Evolutionary conservation across 2,329 filamentous ascomycete species (phyloP), one percentile per base, ranked within the genome.

Genomic region (Fusarium fracticaudum): DNA sequence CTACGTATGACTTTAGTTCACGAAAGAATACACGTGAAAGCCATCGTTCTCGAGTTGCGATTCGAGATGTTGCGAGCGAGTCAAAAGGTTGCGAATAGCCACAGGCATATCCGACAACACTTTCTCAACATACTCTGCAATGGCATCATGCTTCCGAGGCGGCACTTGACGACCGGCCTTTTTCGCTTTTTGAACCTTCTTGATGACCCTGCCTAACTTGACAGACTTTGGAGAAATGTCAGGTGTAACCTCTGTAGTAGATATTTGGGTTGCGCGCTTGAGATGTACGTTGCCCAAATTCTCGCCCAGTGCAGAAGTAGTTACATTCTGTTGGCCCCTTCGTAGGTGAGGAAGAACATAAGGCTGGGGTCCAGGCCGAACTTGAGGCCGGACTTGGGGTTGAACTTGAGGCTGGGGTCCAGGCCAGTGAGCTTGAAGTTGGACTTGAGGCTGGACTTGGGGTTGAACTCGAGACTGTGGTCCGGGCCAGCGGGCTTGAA

Each of bases 71-170:
- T 57, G 43, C 10, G 63, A 41, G 8, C 76, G 70, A 43, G 51
- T 33, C 20, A 66, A 47, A 40, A 78, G 60, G 35, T 77, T 78
- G 29, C 64, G 74, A 38, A 78, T 60, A 38, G 75, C 73, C 31
- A 76, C 66, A 31, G 76, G 76, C 69, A 76, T 57, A 20, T 54
- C 44, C 6, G 67, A 58, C 40, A 74, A 35, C 18, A 45, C 43
- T 20, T 48, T 24, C n/a, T 63, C 40, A 13, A 67, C 60, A 58
- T 44, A 47, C 7, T 43, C 22, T 20, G 58, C 37, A n/a, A 69
- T 33, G 31, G 24, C 18, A 37, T 20, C 61, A 8, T 59, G 44
- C 51, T 60, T 71, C 33, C 37, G 47, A 18, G 45, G 22, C 29
- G 24, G 22, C 20, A 44, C 29, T 38, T n/a, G 43, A 24, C 17